These are phyloP conservation scores for Microcos paniculata DNA, from an alignment of 345 rosid species.

Conservation along the genomic window DNA sequence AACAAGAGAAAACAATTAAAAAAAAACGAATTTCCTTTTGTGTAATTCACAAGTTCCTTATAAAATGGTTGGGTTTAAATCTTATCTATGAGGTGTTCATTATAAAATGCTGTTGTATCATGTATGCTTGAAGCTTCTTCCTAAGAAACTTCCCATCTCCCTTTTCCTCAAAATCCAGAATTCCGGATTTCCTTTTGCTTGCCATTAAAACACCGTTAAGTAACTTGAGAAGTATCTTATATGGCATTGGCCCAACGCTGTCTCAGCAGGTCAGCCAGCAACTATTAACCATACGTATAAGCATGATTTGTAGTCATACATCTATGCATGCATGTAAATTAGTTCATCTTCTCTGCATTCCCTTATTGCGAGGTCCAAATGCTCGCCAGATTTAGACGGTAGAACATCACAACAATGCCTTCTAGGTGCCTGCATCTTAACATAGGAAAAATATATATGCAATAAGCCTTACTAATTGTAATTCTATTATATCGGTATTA, in stretches of 20 bases:
- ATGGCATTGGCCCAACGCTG: background rate
- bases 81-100: too few species aligned
- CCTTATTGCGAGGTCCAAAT: conserved; percentile 64
- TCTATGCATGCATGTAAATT: conserved; percentile 47
- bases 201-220: background rate
- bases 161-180: background rate
- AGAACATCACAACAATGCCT: conserved; percentile 85
- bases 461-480: background rate
- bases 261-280: background rate
- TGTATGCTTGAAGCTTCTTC: conserved; percentile 3
- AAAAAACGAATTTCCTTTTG: conserved; percentile 3
- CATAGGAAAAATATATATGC: background rate
- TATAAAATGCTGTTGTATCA: too few species aligned
- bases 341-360: conserved; percentile 73
- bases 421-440: conserved; percentile 74
- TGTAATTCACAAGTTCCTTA: conserved; percentile 11
- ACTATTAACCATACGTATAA: background rate
- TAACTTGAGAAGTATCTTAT: too few species aligned
- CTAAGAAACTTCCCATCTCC: background rate
- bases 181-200: background rate
- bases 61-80: too few species aligned
- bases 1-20: too few species aligned
- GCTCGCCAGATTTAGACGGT: conserved; percentile 44
- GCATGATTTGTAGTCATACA: background rate
- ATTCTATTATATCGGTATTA: background rate